Evolutionary conservation across 1,284 basidiomycete genomes (phyloP).

Genomic region (Apiotrichum porosum): DNA sequence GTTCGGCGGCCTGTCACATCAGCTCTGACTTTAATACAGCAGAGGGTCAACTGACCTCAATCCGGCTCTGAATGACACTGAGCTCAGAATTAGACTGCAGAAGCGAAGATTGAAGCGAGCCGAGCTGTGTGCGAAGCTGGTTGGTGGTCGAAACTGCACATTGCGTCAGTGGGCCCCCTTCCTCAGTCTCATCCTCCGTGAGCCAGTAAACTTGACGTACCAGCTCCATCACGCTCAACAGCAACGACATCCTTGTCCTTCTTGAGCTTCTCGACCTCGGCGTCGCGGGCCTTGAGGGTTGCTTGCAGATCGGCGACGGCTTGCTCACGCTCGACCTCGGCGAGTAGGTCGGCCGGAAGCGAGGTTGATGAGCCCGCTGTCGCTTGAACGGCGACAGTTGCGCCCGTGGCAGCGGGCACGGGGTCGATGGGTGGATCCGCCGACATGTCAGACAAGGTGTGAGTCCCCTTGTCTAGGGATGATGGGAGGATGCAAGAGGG

Average conservation of each 20-base stretch:
- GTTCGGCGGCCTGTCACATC: slow-evolving; percentile 30
- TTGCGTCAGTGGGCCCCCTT: not conserved
- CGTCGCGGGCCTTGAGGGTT: slow-evolving; percentile 29
- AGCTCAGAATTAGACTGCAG: slow-evolving; percentile 32
- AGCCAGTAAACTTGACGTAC: slow-evolving; percentile 24
- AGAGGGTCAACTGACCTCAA: slow-evolving; percentile 25
- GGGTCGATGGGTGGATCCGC: slow-evolving; percentile 8
- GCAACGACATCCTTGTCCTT: slow-evolving; percentile 27
- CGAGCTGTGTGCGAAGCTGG: slow-evolving; percentile 39
- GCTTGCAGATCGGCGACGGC: slow-evolving; percentile 38
- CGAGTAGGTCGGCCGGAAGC: slow-evolving; percentile 27
- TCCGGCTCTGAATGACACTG: slow-evolving; percentile 32
- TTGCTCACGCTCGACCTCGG: slow-evolving; percentile 46
- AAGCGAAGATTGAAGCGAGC: slow-evolving; percentile 32
- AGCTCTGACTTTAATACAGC: not conserved
- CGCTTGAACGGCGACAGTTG: not conserved
- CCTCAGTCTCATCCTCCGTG: too few relatives aligned
- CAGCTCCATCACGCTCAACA: slow-evolving; percentile 31
- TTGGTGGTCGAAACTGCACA: slow-evolving; percentile 28
- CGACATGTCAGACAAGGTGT: slow-evolving; percentile 9
- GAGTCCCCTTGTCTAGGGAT: not conserved
- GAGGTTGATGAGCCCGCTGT: not conserved
- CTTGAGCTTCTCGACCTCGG: slow-evolving; percentile 29
- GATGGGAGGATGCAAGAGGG: slow-evolving; percentile 1
- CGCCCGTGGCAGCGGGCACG: not conserved